Percentiles rank a stretch among this genome's conserved stretches.
These are phyloP conservation scores for Leptographium wingfieldii DNA, from an alignment of 2,329 filamentous ascomycete genomes.

Conservation along the genomic window DNA sequence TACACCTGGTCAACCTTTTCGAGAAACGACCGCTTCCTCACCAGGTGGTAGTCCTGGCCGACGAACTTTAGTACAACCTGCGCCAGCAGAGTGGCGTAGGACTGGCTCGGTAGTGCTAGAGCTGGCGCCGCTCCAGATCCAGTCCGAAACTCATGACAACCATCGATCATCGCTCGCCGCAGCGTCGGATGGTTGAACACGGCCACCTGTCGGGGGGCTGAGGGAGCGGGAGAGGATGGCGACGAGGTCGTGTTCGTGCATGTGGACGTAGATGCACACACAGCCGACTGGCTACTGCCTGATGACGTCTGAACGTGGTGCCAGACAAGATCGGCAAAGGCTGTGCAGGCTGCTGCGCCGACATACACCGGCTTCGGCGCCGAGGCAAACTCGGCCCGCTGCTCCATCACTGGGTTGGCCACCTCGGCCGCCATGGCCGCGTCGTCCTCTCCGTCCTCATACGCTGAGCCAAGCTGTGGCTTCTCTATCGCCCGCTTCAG, in stretches of 20 bases:
- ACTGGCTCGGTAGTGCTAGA: not conserved
- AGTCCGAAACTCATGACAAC: too few relatives aligned
- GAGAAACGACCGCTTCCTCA: not conserved
- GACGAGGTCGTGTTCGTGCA: too few relatives aligned
- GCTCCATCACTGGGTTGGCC: not conserved
- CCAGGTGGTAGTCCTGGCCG: constrained; percentile 1
- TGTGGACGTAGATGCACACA: too few relatives aligned
- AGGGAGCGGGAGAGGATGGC: not conserved
- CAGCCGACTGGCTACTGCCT: too few relatives aligned
- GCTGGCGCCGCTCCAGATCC: not conserved
- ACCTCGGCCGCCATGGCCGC: not conserved
- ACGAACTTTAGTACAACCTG: not conserved
- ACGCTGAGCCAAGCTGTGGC: not conserved
- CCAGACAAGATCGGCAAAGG: constrained; percentile 1
- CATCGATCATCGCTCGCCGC: not conserved
- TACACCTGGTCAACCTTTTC: not conserved
- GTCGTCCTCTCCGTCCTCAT: not conserved
- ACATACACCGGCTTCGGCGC: not conserved
- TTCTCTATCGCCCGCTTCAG: not conserved
- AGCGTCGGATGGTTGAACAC: not conserved
- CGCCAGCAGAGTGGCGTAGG: not conserved
- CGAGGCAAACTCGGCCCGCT: not conserved
- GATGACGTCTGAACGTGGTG: not conserved
- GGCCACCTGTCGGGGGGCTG: not conserved
- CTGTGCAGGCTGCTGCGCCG: constrained; percentile 1